Percentiles rank a stretch among this genome's conserved stretches.
Evolutionary conservation across 2,329 filamentous ascomycete genomes (phyloP).

Genomic region (Alternaria hordeiaustralica): DNA sequence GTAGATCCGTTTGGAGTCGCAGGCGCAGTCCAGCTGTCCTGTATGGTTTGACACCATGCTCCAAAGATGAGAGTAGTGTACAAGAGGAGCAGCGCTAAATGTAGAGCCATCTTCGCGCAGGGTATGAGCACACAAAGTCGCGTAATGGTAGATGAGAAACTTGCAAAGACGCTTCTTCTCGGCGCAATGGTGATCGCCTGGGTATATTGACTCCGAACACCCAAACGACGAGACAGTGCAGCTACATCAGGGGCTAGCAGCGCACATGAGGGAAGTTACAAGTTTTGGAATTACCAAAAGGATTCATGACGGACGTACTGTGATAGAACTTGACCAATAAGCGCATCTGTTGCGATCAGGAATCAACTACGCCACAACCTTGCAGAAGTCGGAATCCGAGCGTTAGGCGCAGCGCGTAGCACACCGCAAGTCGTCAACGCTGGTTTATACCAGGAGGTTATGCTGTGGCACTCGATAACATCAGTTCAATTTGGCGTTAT

Average conservation of each 20-base stretch:
- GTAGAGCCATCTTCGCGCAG: constrained; percentile 2
- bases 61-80: constrained; percentile 7
- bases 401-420: not conserved
- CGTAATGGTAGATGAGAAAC: not conserved
- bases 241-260: not conserved
- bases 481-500: no score
- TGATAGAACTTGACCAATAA: constrained; percentile 1
- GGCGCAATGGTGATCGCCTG: not conserved
- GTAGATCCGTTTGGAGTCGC: constrained; percentile 21
- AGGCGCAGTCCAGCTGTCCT: constrained; percentile 25
- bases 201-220: not conserved
- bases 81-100: constrained; percentile 2
- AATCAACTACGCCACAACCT: not conserved
- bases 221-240: no score
- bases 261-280: not conserved
- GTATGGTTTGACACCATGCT: constrained; percentile 20
- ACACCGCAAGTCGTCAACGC: not conserved
- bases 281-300: not conserved
- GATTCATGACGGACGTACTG: not conserved
- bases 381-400: not conserved
- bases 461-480: not conserved
- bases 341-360: not conserved
- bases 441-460: not conserved
- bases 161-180: not conserved
- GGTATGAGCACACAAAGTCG: not conserved